A percentile compares a stretch with the other conserved stretches of the same genome.
Conservation (phyloP, 306 rosid species). For the Vigna radiata region DNA sequence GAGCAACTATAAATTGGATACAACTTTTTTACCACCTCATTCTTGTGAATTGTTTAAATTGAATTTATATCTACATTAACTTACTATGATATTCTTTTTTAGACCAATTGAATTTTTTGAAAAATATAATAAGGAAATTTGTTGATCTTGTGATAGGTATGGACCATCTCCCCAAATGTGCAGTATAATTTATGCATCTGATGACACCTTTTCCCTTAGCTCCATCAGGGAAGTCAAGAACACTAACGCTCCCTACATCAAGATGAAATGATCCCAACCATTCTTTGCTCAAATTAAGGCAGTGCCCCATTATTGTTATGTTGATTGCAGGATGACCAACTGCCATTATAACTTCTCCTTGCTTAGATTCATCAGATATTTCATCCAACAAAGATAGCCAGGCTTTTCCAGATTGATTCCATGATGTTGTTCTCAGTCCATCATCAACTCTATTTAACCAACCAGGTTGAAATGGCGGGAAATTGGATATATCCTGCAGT, state of each 20-base stretch:
- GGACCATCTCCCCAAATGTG: slow-evolving; percentile 97
- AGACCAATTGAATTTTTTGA: too few species aligned
- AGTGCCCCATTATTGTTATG: slow-evolving; percentile 74
- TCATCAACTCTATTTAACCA: slow-evolving; percentile 67
- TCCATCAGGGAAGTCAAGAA: slow-evolving; percentile 91
- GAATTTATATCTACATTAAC: too few species aligned
- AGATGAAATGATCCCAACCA: slow-evolving; percentile 94
- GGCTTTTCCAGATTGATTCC: slow-evolving; percentile 78
- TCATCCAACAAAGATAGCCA: slow-evolving; percentile 72
- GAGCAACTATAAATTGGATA: too few species aligned
- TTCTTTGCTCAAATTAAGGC: slow-evolving; percentile 77
- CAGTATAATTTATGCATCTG: slow-evolving; percentile 89
- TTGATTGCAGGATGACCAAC: slow-evolving; percentile 81
- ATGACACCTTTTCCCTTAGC: slow-evolving; percentile 62
- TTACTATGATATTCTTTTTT: too few species aligned
- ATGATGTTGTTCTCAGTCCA: slow-evolving; percentile 54
- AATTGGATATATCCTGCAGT: slow-evolving; percentile 52
- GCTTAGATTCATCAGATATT: slow-evolving; percentile 53
- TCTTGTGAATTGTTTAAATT: too few species aligned
- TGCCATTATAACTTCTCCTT: slow-evolving; percentile 58
- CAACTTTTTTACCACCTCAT: too few species aligned
- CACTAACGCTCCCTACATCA: slow-evolving; percentile 81
- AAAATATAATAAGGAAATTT: not conserved
- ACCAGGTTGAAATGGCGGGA: slow-evolving; percentile 54
- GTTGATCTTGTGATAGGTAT: slow-evolving; percentile 83